Evolutionary conservation across 345 rosid species (phyloP), one percentile per base, ranked within the genome.

Genomic region (Citrus australasica): DNA sequence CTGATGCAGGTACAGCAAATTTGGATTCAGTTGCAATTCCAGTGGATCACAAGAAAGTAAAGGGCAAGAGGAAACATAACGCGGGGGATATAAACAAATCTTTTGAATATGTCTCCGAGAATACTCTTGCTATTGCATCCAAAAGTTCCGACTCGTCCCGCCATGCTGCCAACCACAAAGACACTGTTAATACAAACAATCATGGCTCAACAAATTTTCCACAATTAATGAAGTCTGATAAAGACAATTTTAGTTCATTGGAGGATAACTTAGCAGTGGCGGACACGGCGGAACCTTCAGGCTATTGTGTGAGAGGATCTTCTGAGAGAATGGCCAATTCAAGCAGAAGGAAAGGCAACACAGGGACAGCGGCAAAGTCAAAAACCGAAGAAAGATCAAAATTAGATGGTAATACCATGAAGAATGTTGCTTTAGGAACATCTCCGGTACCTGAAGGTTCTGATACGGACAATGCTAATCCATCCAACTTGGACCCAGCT

Each of bases 1-100:
- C 71, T 68, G 56, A 70, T 78, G 28, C 82, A 30, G 77, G 60
- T 53, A 7, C 55, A n/a, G 6, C 8, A 83, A 86, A 76, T 63
- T 30, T 30, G 73, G 48, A 9, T 61, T 59, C 67, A 67, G 70
- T 74, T 76, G 68, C 76, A 46, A 76, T 73, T 71, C 83, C 84
- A 27, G 48, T 71, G 78, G 77, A 80, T 65, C 17, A 72, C 71
- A 19, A 53, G 46, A 14, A 60, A 48, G 77, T 30, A n/a, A 69
- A 21, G 35, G 59, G 42, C 37, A 40, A 68, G 67, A 70, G 32
- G 35, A 58, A 76, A 14, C 53, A 16, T 37, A 51, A 21, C 65
- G 40, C 37, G n/a, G 32, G 53, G n/a, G 69, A 63, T 30, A 63
- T 42, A 42, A n/a, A 32, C 37, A 82, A 37, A 66, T 27, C 11